These are phyloP conservation scores for Cenchrus americanus DNA, from an alignment of 176 grass and related monocot genomes.

Conservation along the genomic window DNA sequence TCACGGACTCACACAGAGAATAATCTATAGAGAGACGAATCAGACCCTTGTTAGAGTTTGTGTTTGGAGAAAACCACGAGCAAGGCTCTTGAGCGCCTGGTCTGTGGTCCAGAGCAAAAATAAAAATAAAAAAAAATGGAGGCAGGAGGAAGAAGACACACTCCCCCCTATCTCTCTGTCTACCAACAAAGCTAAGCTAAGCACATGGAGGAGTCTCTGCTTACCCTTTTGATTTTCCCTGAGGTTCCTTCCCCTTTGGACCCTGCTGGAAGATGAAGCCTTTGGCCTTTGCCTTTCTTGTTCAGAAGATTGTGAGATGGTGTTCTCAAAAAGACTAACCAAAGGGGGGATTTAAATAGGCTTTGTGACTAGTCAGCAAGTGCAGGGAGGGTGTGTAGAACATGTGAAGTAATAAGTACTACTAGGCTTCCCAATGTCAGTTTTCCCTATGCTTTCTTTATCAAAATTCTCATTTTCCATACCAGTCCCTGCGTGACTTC, in stretches of 20 bases:
- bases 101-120: not conserved
- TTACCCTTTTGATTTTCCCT: conserved; percentile 27
- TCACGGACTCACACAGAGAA: not conserved
- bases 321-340: conserved; percentile 27
- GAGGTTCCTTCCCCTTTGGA: conserved; percentile 1
- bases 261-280: conserved; percentile 15
- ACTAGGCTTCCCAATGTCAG: not conserved
- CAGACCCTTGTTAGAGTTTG: conserved; percentile 7
- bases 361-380: conserved; percentile 42
- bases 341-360: conserved; percentile 33
- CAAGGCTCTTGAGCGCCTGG: not conserved
- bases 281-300: conserved; percentile 7
- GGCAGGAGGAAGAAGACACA: not conserved
- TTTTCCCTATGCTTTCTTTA: not conserved
- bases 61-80: conserved; percentile 20
- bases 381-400: conserved; percentile 28
- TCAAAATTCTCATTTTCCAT: conserved; percentile 6
- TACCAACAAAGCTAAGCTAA: not conserved
- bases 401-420: conserved; percentile 26
- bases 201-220: conserved; percentile 18
- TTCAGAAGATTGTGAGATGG: conserved; percentile 20
- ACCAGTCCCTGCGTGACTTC: not conserved
- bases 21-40: not conserved
- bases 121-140: not conserved
- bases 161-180: not conserved